Percentiles rank a stretch among this genome's conserved stretches.
These are phyloP conservation scores for Triticum monococcum DNA, from an alignment of 176 grass and related monocot species.

Conservation along the genomic window DNA sequence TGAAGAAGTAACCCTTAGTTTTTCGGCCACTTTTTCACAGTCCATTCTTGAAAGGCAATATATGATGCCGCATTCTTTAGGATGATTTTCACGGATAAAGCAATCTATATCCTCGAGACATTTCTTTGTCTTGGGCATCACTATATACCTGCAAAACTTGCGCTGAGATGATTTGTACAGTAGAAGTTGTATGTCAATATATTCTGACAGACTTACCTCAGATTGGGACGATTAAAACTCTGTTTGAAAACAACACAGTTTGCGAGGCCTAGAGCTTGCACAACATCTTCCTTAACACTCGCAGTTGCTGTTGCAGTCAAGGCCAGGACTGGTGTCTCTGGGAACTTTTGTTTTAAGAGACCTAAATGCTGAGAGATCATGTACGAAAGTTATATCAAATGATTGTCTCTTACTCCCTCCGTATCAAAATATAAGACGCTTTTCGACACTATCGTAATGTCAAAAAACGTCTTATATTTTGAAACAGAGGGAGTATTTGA, in stretches of 20 bases:
- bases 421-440: too few species aligned
- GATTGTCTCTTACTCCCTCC: not conserved
- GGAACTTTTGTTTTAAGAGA: constrained; percentile 81
- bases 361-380: constrained; percentile 58
- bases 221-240: constrained; percentile 95
- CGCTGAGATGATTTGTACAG: constrained; percentile 20
- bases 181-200: constrained; percentile 12
- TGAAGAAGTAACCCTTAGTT: constrained; percentile 59
- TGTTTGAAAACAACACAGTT: constrained; percentile 90
- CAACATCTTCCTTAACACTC: constrained; percentile 94
- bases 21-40: constrained; percentile 91
- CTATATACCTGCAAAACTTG: constrained; percentile 58
- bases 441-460: too few species aligned
- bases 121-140: constrained; percentile 86
- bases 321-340: constrained; percentile 71
- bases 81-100: constrained; percentile 72
- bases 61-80: constrained; percentile 83
- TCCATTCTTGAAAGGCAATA: constrained; percentile 97
- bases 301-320: constrained; percentile 93
- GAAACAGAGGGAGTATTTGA: not conserved
- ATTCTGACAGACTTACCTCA: constrained; percentile 54
- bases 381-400: constrained; percentile 27
- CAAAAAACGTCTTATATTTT: too few species aligned
- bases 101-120: constrained; percentile 80
- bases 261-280: constrained; percentile 80